Evolutionary conservation across 768 basidiomycete genomes (phyloP), one percentile per base, ranked within the genome.

Genomic region (Russula dissimulans): DNA sequence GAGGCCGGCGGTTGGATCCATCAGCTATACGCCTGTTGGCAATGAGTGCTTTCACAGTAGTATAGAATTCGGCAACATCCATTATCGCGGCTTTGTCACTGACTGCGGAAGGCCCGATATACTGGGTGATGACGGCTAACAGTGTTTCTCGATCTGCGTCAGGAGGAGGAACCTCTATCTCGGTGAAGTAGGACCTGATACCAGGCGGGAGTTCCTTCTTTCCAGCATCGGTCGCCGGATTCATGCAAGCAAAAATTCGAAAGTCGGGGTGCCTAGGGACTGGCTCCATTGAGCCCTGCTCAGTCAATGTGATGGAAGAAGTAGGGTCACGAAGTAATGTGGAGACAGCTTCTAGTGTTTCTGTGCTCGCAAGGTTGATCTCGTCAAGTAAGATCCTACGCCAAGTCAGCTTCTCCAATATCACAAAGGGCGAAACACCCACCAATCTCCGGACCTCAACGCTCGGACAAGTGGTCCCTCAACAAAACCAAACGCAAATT

Each of bases 201-300:
- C 87, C 87, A 5, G 90, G 86, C 17, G 93, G 91, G 0, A 99
- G 84, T 68, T 98, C 95, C 68, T 94, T 97, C 77, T 98, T 99
- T 38, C 97, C 97, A 14, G 97, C 89, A 67, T 99, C 97, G 4
- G 95, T 99, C 0, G 97, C 97, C 5, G 97, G 97, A 69, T 99
- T 99, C 97, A 99, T 99, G 71, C 97, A 99, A 4, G 94, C 94
- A 68, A 98, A 98, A 5, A 98, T 78, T 18, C 95, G 89, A 76
- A 99, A 99, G 67, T 95, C 87, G 17, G 92, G 85, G 71, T 99
- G 97, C 0, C 97, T 87, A 51, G 87, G 86, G 32, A 98, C 80
- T 1, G 90, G 88, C 66, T 94, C 91, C 56, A 97, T 73, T 10
- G 91, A 87, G 0, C 95, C 95, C 70, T 94, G 85, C 69, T 98